Percentiles rank a stretch among this genome's conserved stretches.
Conservation (phyloP, 2,329 filamentous ascomycete species). For the Incumbomyces delicatus region DNA sequence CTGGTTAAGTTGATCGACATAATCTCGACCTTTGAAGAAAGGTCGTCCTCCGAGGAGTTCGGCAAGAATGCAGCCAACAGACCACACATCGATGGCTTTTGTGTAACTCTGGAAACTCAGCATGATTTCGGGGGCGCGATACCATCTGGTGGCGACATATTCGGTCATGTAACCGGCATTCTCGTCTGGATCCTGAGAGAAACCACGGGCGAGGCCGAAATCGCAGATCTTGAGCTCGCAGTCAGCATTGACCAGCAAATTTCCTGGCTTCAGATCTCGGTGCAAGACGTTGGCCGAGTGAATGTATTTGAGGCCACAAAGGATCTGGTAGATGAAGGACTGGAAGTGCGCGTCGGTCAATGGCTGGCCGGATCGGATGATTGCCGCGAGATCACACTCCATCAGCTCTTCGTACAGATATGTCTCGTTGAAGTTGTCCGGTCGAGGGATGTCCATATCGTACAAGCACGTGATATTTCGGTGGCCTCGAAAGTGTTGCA, state of each 20-base stretch:
- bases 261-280: constrained; percentile 92
- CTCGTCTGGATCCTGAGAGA: constrained; percentile 94
- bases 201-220: constrained; percentile 91
- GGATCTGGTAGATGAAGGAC: constrained; percentile 99
- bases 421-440: constrained; percentile 97
- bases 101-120: constrained; percentile 99
- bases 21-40: constrained; percentile 98
- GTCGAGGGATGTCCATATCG: constrained; percentile 97
- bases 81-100: constrained; percentile 99
- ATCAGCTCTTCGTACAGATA: constrained; percentile 99
- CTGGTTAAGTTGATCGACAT: constrained; percentile 98
- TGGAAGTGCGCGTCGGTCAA: constrained; percentile 98
- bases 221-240: constrained; percentile 99
- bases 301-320: constrained; percentile 97
- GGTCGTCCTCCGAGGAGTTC: constrained; percentile 91
- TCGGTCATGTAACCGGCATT: constrained; percentile 99
- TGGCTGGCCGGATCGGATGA: constrained; percentile 93
- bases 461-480: constrained; percentile 96
- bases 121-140: constrained; percentile 98
- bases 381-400: constrained; percentile 97
- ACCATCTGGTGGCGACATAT: constrained; percentile 97
- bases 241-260: constrained; percentile 94
- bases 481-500: constrained; percentile 92
- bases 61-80: constrained; percentile 92
- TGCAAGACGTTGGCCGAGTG: constrained; percentile 97